These are phyloP conservation scores for Lycium ferocissimum DNA, from an alignment of 257 asterid species.

Conservation along the genomic window DNA sequence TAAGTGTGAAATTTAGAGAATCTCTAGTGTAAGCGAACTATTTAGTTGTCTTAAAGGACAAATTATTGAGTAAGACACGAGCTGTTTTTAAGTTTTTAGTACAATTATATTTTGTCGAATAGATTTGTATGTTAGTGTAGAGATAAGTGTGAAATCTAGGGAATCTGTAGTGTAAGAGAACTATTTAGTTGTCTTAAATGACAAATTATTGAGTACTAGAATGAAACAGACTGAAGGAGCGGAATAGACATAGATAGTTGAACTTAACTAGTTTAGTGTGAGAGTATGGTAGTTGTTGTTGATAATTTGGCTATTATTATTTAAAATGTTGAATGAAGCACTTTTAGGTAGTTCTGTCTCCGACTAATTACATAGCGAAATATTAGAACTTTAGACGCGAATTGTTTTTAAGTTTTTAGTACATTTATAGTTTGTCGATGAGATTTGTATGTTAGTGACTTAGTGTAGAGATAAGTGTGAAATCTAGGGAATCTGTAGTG, in stretches of 20 bases:
- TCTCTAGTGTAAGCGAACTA: conserved; percentile 4
- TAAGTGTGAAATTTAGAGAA: not conserved
- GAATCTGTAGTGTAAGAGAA: not conserved
- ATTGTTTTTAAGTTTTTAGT: no score
- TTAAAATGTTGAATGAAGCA: no score
- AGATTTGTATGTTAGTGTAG: not conserved
- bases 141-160: not conserved
- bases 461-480: no score
- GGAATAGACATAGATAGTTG: not conserved
- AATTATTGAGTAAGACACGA: not conserved
- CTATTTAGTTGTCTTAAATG: not conserved
- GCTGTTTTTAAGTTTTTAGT: not conserved
- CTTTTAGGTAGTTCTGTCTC: no score
- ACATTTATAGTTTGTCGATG: no score
- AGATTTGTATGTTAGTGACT: no score
- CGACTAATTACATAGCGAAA: no score
- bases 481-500: no score
- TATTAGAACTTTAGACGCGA: no score
- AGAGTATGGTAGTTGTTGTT: not conserved
- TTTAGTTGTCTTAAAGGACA: not conserved
- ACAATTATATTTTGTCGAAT: not conserved
- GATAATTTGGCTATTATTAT: not conserved
- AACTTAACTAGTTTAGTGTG: not conserved
- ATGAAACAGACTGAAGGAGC: not conserved
- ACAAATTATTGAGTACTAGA: not conserved